Evolutionary conservation across 1,284 basidiomycete genomes (phyloP), one percentile per base, ranked within the genome.

Genomic region (Ceratobasidium theobromae): DNA sequence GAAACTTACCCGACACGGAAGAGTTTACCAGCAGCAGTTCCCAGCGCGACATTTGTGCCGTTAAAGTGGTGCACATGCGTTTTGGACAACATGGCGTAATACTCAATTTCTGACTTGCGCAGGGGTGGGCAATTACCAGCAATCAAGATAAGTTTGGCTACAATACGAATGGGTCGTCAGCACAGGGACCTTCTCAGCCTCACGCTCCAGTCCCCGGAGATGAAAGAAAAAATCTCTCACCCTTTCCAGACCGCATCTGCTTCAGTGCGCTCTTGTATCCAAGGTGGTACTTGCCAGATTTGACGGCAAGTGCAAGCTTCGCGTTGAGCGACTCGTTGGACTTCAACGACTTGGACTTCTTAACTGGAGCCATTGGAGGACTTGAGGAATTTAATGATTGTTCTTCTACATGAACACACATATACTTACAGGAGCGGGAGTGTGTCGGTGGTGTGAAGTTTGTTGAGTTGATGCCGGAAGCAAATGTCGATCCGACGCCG

Each of bases 61-160:
- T 89, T 84, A 77, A 94, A 98, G 84, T 98, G 95, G 82, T 98
- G 95, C 60, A 98, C 95, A 70, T 88, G 86, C 68, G 95, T 98
- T 85, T 98, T 98, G 71, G 92, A 95, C 74, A 99, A 85, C 96
- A 99, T 99, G 82, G 97, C 97, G 79, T 99, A 99, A 86, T 99
- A 99, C 85, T 99, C 97, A 71, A 99, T 85, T 86, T 99, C 97
- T 68, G 95, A 98, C 81, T 98, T 98, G 80, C 97, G 93, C 72
- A 99, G 87, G 71, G 97, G 97, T 68, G 96, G 97, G 81, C 95
- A 98, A 85, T 99, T 99, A 74, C 94, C 95, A 75, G 96, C 95
- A 78, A 99, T 98, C 78, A 99, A 83, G 75, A 99, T 90, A 74
- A 99, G 93, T 83, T 98, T 99, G 79, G 96, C 97, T 97, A 77